Evolutionary conservation across 2,329 filamentous ascomycete genomes (phyloP).

Genomic region (Aureobasidium lini): DNA sequence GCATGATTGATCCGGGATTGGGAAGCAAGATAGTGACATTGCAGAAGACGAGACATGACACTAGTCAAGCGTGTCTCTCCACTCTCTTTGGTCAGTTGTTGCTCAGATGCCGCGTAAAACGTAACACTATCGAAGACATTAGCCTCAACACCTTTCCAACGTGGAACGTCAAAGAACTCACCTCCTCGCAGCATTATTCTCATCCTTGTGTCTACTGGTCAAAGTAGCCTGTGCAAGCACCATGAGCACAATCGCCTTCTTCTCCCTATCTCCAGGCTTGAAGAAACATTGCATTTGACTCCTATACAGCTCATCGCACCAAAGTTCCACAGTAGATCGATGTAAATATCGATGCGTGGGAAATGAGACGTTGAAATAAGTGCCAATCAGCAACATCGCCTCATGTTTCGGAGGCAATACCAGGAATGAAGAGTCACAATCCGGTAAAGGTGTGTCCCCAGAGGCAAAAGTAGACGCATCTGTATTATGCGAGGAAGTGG

Average conservation of each 20-base stretch:
- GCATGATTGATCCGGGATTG: constrained; percentile 26
- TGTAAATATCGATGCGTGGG: constrained; percentile 7
- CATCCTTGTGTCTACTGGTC: neutral
- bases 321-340: neutral
- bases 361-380: constrained; percentile 7
- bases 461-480: constrained; percentile 3
- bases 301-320: constrained; percentile 7
- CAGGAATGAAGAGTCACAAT: constrained; percentile 2
- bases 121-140: neutral
- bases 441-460: constrained; percentile 7
- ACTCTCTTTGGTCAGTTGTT: constrained; percentile 13
- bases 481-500: neutral
- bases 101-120: neutral
- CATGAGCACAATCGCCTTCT: neutral
- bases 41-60: constrained; percentile 16
- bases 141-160: neutral
- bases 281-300: neutral
- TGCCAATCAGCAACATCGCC: neutral
- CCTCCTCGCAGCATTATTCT: neutral
- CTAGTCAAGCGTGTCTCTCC: constrained; percentile 15
- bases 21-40: constrained; percentile 17
- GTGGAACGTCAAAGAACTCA: neutral
- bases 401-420: neutral
- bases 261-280: neutral
- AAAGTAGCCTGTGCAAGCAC: constrained; percentile 2